A percentile compares a stretch with the other conserved stretches of the same genome.
Evolutionary conservation across 1,284 basidiomycete species (phyloP).

Genomic region (Quambalaria eucalypti): DNA sequence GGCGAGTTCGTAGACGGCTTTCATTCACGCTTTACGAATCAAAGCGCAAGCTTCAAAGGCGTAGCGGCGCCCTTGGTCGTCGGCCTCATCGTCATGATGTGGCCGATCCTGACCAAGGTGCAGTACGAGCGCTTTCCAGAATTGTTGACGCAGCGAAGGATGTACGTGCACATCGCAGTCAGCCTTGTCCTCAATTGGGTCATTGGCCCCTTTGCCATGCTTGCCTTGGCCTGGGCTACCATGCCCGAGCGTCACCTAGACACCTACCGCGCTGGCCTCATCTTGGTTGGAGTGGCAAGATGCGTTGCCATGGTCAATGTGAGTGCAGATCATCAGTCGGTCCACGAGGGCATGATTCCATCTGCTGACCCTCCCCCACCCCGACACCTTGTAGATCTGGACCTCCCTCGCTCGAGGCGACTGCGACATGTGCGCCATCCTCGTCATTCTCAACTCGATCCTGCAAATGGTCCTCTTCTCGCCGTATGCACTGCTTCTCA

Average conservation of each 20-base stretch:
- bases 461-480: constrained; percentile 71
- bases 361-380: no score
- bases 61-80: constrained; percentile 42
- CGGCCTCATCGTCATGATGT: constrained; percentile 73
- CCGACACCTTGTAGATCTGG: no score
- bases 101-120: constrained; percentile 67
- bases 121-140: constrained; percentile 64
- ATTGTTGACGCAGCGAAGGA: constrained; percentile 54
- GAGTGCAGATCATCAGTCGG: no score
- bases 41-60: constrained; percentile 37
- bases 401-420: constrained; percentile 61
- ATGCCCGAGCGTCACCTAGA: constrained; percentile 62
- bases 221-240: constrained; percentile 72
- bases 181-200: constrained; percentile 75
- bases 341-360: no score
- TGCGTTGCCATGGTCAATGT: constrained; percentile 46
- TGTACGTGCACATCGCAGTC: constrained; percentile 66
- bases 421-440: constrained; percentile 64
- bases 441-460: constrained; percentile 54
- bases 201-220: constrained; percentile 66
- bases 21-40: neutral
- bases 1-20: constrained; percentile 49
- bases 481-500: constrained; percentile 65
- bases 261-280: constrained; percentile 51
- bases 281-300: constrained; percentile 57